Evolutionary conservation across 768 basidiomycete species (phyloP).

Genomic region (Hirschioporus abietinus): DNA sequence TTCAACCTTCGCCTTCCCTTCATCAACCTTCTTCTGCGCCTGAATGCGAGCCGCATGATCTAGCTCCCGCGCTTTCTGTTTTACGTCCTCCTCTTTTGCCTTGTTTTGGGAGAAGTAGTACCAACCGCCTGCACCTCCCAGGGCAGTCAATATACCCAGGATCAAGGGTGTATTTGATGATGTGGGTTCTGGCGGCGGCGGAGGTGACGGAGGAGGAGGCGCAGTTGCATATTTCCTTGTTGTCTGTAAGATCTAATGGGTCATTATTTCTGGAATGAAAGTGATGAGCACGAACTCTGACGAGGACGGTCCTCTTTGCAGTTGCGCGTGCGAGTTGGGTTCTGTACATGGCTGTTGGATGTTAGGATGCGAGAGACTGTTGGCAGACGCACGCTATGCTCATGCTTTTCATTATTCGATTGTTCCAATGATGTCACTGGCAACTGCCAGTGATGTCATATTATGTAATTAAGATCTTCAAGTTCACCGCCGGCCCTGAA

Average conservation of each 20-base stretch:
- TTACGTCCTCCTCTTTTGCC: conserved; percentile 28
- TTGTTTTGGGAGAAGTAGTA: conserved; percentile 30
- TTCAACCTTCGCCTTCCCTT: conserved; percentile 29
- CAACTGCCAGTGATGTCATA: conserved; percentile 1
- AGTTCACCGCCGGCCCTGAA: too few species aligned
- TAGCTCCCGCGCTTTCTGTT: conserved; percentile 23
- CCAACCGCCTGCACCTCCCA: conserved; percentile 22
- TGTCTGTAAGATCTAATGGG: background rate
- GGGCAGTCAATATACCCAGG: conserved; percentile 5
- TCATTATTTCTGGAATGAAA: background rate
- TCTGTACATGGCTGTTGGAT: conserved; percentile 3
- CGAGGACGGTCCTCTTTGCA: background rate
- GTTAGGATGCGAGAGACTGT: background rate
- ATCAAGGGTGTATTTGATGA: conserved; percentile 8
- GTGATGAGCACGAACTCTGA: background rate
- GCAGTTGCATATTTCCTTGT: conserved; percentile 1
- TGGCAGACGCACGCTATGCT: background rate
- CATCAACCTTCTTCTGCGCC: conserved; percentile 22
- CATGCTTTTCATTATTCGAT: background rate
- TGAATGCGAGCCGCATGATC: conserved; percentile 27
- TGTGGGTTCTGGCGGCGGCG: background rate
- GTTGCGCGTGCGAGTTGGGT: background rate
- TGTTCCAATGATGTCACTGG: background rate
- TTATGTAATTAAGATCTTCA: background rate
- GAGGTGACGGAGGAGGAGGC: conserved; percentile 1